phyloP scores from a whole-genome alignment of 345 rosid species.

The Rhodamnia argentea region DNA sequence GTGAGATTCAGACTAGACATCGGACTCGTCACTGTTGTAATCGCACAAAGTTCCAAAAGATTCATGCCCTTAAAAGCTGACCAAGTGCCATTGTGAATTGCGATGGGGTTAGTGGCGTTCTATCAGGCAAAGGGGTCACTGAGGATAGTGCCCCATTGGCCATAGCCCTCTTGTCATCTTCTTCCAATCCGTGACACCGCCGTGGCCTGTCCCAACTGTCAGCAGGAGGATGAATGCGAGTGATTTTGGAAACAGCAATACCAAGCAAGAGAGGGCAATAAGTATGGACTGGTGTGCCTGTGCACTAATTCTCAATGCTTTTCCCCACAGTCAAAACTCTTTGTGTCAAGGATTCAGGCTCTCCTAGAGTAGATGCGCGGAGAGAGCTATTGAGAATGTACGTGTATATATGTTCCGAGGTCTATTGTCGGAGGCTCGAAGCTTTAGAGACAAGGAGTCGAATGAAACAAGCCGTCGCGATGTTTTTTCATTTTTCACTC shows the following conservation, averaged over 20 bases:
- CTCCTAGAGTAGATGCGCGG: neutral
- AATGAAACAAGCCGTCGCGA: neutral
- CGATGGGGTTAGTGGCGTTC: neutral
- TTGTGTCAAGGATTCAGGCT: neutral
- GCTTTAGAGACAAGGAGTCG: neutral
- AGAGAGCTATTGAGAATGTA: neutral
- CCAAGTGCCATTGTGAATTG: neutral
- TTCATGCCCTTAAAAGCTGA: neutral
- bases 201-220: neutral
- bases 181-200: neutral
- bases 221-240: neutral
- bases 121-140: neutral
- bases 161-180: neutral
- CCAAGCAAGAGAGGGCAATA: neutral
- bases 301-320: neutral
- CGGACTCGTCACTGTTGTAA: neutral
- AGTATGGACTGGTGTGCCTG: neutral
- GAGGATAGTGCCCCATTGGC: too few species aligned
- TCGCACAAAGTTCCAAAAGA: neutral
- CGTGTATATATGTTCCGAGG: neutral
- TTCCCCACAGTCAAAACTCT: neutral
- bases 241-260: neutral
- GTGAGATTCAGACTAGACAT: neutral
- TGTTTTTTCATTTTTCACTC: neutral
- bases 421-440: neutral